A percentile compares a stretch with the other conserved stretches of the same genome.
These are phyloP conservation scores for Colletotrichum eremochloae DNA, from an alignment of 2,329 filamentous ascomycete genomes.

Conservation along the genomic window DNA sequence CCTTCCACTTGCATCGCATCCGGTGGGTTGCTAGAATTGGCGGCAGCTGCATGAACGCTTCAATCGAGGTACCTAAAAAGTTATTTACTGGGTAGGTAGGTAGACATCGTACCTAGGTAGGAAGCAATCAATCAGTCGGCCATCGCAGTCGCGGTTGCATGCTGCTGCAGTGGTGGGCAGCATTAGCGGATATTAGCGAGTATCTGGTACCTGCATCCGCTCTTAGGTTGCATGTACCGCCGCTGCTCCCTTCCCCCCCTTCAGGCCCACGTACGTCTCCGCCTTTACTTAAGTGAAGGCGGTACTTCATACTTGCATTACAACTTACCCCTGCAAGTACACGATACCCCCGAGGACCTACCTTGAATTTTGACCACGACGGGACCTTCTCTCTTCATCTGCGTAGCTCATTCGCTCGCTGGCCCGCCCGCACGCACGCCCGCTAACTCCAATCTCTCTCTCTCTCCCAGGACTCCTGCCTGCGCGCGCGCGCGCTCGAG, in stretches of 20 bases:
- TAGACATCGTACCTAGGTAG: no score
- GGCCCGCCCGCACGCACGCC: neutral
- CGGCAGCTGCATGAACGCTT: slow-evolving; percentile 10
- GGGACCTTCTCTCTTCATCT: slow-evolving; percentile 11
- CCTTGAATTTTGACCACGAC: slow-evolving; percentile 15
- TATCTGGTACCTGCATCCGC: slow-evolving; percentile 41
- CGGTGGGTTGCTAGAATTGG: neutral
- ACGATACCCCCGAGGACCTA: slow-evolving; percentile 32
- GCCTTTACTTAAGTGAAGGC: slow-evolving; percentile 33
- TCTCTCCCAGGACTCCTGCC: neutral
- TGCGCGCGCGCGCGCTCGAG: neutral
- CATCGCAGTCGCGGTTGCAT: slow-evolving; percentile 16
- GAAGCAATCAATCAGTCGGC: slow-evolving; percentile 20
- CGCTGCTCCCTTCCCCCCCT: slow-evolving; percentile 31
- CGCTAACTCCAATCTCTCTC: slow-evolving; percentile 10
- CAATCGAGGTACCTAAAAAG: no score
- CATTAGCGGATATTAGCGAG: slow-evolving; percentile 39
- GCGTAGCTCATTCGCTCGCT: neutral
- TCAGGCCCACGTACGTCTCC: slow-evolving; percentile 40
- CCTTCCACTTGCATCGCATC: slow-evolving; percentile 8
- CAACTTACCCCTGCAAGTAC: slow-evolving; percentile 37
- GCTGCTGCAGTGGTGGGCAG: slow-evolving; percentile 27
- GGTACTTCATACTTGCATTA: slow-evolving; percentile 40
- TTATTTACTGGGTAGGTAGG: no score
- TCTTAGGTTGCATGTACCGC: slow-evolving; percentile 36